These are phyloP conservation scores for Magnusiomyces ingens DNA, from an alignment of 1,139 yeast species.

Conservation along the genomic window DNA sequence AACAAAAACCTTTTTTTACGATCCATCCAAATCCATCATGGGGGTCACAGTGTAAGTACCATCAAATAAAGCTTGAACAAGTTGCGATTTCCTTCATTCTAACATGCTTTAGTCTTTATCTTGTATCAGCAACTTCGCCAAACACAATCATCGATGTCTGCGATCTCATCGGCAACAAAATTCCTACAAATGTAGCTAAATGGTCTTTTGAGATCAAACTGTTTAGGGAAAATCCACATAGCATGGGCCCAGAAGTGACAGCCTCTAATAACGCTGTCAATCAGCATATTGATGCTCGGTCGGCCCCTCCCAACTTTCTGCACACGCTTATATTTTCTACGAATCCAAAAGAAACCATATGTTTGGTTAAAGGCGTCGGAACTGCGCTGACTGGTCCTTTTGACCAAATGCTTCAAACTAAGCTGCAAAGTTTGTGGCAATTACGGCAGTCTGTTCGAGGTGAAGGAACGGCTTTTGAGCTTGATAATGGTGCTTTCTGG, in stretches of 20 bases:
- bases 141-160: slow-evolving; percentile 60
- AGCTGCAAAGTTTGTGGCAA: slow-evolving; percentile 66
- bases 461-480: slow-evolving; percentile 57
- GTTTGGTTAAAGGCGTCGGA: slow-evolving; percentile 41
- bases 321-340: slow-evolving; percentile 55
- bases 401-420: slow-evolving; percentile 36
- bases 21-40: slow-evolving; percentile 5
- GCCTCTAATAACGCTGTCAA: slow-evolving; percentile 5
- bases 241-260: slow-evolving; percentile 5
- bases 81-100: neutral
- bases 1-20: neutral
- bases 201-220: slow-evolving; percentile 63
- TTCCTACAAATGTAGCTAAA: slow-evolving; percentile 51
- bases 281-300: slow-evolving; percentile 3
- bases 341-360: slow-evolving; percentile 44
- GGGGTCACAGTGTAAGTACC: slow-evolving; percentile 18
- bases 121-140: slow-evolving; percentile 53
- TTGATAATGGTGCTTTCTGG: slow-evolving; percentile 32
- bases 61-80: neutral
- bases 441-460: slow-evolving; percentile 68
- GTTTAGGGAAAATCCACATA: slow-evolving; percentile 46
- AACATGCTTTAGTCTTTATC: slow-evolving; percentile 37
- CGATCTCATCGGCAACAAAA: slow-evolving; percentile 57
- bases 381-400: slow-evolving; percentile 30
- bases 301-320: slow-evolving; percentile 43